These are phyloP conservation scores for Hygrophorus russula DNA, from an alignment of 768 basidiomycete species.

Conservation along the genomic window DNA sequence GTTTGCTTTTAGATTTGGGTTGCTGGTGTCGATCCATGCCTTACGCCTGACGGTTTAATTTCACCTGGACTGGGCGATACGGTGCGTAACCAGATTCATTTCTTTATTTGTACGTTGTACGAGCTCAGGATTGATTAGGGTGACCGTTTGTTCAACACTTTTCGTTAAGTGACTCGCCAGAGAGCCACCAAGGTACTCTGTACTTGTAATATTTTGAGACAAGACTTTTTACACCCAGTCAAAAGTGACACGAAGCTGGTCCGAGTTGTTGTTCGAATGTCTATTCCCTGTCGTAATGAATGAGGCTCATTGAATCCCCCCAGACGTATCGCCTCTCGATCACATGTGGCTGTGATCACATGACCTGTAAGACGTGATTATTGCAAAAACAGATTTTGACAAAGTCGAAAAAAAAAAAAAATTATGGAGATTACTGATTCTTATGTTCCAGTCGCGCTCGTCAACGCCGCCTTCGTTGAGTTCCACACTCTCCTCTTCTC, in stretches of 20 bases:
- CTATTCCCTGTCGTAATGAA: too few species aligned
- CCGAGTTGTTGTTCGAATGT: too few species aligned
- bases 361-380: constrained; percentile 29
- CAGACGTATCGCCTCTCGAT: too few species aligned
- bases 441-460: constrained; percentile 7
- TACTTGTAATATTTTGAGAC: too few species aligned
- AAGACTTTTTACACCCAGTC: too few species aligned
- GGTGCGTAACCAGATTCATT: constrained; percentile 32
- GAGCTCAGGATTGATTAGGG: constrained; percentile 35
- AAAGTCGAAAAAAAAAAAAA: too few species aligned
- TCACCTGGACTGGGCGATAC: constrained; percentile 88
- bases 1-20: constrained; percentile 62
- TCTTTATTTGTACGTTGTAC: background rate
- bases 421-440: too few species aligned
- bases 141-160: constrained; percentile 75
- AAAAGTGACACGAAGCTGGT: too few species aligned
- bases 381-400: too few species aligned
- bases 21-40: constrained; percentile 62
- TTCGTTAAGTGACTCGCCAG: too few species aligned
- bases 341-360: constrained; percentile 13
- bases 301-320: too few species aligned
- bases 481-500: constrained; percentile 27
- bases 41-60: constrained; percentile 73
- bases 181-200: too few species aligned
- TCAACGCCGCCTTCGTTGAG: constrained; percentile 30